Percentiles rank a stretch among this genome's conserved stretches.
phyloP scores from a whole-genome alignment of 23 red algal genomes.

The Gracilaria caudata region DNA sequence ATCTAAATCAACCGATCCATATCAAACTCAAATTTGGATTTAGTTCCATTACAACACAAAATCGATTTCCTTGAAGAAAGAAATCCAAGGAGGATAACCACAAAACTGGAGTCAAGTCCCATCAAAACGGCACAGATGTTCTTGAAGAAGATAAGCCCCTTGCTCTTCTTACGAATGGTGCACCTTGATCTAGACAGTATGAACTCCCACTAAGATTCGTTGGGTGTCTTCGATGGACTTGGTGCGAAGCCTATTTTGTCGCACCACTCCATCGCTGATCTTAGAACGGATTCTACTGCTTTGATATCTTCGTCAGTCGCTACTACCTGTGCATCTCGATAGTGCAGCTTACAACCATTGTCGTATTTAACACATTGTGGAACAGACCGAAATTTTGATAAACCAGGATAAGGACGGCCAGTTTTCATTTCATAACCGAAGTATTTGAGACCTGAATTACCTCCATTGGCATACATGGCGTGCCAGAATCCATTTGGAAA shows the following conservation, averaged over 20 bases:
- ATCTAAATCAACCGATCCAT: background rate
- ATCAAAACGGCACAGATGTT: background rate
- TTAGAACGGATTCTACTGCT: slow-evolving; percentile 38
- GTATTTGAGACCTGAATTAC: slow-evolving; percentile 81
- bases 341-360: slow-evolving; percentile 75
- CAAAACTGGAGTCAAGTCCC: background rate
- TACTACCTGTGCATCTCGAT: slow-evolving; percentile 59
- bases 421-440: slow-evolving; percentile 68
- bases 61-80: background rate
- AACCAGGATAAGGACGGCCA: slow-evolving; percentile 44
- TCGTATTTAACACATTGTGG: slow-evolving; percentile 62
- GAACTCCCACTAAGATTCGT: too few species aligned
- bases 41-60: background rate
- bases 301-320: slow-evolving; percentile 59
- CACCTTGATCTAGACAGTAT: background rate
- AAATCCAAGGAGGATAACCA: background rate
- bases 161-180: background rate
- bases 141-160: background rate
- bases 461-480: slow-evolving; percentile 91
- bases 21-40: background rate
- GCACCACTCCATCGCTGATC: slow-evolving; percentile 56
- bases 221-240: background rate
- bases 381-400: slow-evolving; percentile 43
- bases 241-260: slow-evolving; percentile 23
- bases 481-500: slow-evolving; percentile 85